Conservation (phyloP, 1,284 basidiomycete species). For the Pisolithus thermaeus region DNA sequence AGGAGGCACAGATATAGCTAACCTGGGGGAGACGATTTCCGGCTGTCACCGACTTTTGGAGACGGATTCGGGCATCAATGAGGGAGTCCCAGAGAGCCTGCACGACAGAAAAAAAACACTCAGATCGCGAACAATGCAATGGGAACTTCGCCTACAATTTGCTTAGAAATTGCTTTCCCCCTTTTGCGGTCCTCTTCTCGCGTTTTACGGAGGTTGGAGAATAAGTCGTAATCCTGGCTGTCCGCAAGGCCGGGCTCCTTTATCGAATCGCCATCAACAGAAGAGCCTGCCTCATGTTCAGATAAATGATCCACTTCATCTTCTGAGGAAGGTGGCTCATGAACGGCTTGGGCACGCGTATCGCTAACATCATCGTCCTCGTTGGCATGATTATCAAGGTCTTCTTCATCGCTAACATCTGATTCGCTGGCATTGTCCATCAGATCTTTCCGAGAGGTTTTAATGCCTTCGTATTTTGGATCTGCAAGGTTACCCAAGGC, state of each 20-base stretch:
- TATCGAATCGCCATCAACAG: neutral
- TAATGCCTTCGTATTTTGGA: constrained; percentile 72
- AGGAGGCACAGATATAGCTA: constrained; percentile 19
- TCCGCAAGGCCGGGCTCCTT: constrained; percentile 9
- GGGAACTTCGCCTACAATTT: constrained; percentile 56
- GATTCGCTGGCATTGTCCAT: constrained; percentile 38
- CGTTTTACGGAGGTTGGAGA: constrained; percentile 49
- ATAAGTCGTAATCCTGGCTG: constrained; percentile 41
- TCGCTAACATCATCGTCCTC: constrained; percentile 30
- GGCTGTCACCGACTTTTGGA: constrained; percentile 74
- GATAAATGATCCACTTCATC: constrained; percentile 2
- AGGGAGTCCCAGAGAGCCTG: constrained; percentile 82
- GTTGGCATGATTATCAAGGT: constrained; percentile 17
- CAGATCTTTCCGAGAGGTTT: constrained; percentile 57
- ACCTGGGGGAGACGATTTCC: constrained; percentile 59
- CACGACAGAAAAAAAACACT: constrained; percentile 8
- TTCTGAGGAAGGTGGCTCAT: constrained; percentile 8
- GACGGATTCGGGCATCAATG: constrained; percentile 80
- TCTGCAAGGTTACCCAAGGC: constrained; percentile 58
- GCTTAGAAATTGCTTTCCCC: constrained; percentile 75
- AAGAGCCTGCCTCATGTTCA: constrained; percentile 2
- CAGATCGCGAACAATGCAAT: neutral
- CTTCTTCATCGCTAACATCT: constrained; percentile 29
- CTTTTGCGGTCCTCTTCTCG: constrained; percentile 66
- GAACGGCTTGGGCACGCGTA: constrained; percentile 5